These are phyloP conservation scores for Calonectria leucothoes DNA, from an alignment of 2,329 filamentous ascomycete species.

Conservation along the genomic window DNA sequence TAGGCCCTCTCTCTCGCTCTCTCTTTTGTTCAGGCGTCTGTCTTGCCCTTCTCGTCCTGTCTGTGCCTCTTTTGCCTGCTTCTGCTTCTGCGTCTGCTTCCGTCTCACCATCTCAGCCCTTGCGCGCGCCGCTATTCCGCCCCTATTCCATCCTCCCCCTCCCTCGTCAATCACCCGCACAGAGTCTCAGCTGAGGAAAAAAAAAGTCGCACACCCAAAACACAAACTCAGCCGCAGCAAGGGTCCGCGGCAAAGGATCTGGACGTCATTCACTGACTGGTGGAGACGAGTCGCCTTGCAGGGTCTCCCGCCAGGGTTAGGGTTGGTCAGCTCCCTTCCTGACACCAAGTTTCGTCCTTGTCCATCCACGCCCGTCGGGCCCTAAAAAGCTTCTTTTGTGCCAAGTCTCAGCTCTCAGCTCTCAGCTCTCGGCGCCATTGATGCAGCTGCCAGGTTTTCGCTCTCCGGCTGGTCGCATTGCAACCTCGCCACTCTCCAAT, in stretches of 20 bases:
- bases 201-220: background rate
- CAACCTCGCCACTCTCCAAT: background rate
- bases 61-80: background rate
- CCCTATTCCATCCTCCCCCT: background rate
- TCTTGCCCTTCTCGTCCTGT: background rate
- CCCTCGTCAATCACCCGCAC: background rate
- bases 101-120: background rate
- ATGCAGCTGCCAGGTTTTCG: background rate
- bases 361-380: background rate
- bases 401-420: conserved; percentile 2
- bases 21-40: background rate
- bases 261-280: background rate
- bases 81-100: background rate
- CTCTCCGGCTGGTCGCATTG: background rate
- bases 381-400: conserved; percentile 1
- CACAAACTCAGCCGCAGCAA: conserved; percentile 6
- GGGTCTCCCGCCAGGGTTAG: background rate
- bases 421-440: background rate
- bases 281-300: background rate
- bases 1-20: background rate
- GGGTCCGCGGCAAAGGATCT: background rate
- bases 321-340: background rate
- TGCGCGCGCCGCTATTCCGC: background rate
- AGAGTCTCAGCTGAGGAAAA: background rate
- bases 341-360: background rate